Evolutionary conservation across 495 filamentous ascomycete species (phyloP).

Genomic region (Xeromyces bisporus): DNA sequence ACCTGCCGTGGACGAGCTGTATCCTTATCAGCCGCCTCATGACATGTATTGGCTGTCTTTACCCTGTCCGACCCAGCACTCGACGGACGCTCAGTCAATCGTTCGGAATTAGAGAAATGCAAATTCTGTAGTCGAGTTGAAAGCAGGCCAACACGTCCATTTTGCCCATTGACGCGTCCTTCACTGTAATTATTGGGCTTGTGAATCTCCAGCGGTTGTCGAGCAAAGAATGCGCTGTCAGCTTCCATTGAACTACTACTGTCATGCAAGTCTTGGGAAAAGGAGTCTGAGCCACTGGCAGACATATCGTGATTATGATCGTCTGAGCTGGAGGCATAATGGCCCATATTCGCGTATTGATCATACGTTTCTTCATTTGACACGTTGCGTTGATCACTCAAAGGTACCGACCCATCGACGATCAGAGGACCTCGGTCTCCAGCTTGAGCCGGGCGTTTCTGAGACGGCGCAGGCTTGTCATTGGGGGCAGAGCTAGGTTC

Average conservation of each 20-base stretch:
- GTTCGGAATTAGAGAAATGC: constrained; percentile 22
- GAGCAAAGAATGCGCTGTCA: constrained; percentile 11
- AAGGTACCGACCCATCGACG: constrained; percentile 28
- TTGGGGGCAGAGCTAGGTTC: constrained; percentile 9
- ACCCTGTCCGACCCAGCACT: constrained; percentile 18
- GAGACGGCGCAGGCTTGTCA: constrained; percentile 6
- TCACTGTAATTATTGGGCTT: constrained; percentile 7
- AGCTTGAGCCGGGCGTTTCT: constrained; percentile 10
- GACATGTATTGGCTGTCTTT: constrained; percentile 8
- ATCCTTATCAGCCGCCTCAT: constrained; percentile 13
- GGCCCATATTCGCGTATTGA: constrained; percentile 15
- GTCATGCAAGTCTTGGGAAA: constrained; percentile 26
- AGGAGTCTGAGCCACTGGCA: constrained; percentile 26
- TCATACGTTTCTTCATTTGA: constrained; percentile 15
- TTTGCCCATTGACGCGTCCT: constrained; percentile 5
- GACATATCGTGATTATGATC: constrained; percentile 24
- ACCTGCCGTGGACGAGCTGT: constrained; percentile 15
- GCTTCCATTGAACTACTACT: constrained; percentile 23
- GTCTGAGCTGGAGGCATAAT: constrained; percentile 26
- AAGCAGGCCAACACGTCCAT: constrained; percentile 17
- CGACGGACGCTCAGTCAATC: constrained; percentile 9
- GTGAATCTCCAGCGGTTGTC: constrained; percentile 14
- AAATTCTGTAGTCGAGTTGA: constrained; percentile 23
- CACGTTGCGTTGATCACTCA: constrained; percentile 15
- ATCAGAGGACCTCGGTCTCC: constrained; percentile 26